phyloP scores from a whole-genome alignment of 1,139 yeast species.

The Taphrina pruni region DNA sequence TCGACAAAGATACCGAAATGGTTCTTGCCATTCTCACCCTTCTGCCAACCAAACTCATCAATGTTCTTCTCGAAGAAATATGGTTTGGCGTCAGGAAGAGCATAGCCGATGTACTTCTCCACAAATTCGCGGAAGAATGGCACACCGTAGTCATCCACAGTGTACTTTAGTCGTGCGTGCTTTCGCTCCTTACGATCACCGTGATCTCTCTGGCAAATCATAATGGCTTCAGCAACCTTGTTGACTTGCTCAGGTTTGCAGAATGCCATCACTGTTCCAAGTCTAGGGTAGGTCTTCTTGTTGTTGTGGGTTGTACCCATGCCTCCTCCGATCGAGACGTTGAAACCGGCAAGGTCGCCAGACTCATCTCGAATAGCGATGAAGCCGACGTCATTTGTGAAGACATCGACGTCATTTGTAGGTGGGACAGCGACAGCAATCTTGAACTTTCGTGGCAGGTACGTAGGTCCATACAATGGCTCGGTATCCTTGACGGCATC shows the following conservation, averaged over 20 bases:
- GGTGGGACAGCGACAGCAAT: constrained; percentile 96
- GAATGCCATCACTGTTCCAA: constrained; percentile 86
- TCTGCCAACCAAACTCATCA: constrained; percentile 90
- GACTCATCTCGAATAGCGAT: constrained; percentile 81
- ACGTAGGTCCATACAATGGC: constrained; percentile 84
- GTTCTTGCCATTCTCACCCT: constrained; percentile 82
- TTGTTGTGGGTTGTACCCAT: constrained; percentile 98
- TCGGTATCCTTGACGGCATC: constrained; percentile 65
- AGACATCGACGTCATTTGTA: constrained; percentile 93
- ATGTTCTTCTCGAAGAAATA: constrained; percentile 84
- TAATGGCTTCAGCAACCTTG: constrained; percentile 83
- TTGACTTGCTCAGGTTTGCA: constrained; percentile 70
- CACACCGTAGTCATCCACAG: constrained; percentile 88
- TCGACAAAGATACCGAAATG: constrained; percentile 95
- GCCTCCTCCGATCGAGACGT: constrained; percentile 95
- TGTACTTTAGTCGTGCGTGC: constrained; percentile 96
- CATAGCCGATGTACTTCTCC: constrained; percentile 80
- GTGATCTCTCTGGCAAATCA: constrained; percentile 91
- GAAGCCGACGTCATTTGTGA: constrained; percentile 92
- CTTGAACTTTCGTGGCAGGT: constrained; percentile 95
- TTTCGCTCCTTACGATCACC: constrained; percentile 97
- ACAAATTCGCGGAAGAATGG: constrained; percentile 79
- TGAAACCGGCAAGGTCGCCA: constrained; percentile 69
- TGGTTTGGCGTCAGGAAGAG: constrained; percentile 71
- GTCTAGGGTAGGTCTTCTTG: constrained; percentile 93